Evolutionary conservation across 768 basidiomycete genomes (phyloP).

Genomic region (Kwoniella sp.): DNA sequence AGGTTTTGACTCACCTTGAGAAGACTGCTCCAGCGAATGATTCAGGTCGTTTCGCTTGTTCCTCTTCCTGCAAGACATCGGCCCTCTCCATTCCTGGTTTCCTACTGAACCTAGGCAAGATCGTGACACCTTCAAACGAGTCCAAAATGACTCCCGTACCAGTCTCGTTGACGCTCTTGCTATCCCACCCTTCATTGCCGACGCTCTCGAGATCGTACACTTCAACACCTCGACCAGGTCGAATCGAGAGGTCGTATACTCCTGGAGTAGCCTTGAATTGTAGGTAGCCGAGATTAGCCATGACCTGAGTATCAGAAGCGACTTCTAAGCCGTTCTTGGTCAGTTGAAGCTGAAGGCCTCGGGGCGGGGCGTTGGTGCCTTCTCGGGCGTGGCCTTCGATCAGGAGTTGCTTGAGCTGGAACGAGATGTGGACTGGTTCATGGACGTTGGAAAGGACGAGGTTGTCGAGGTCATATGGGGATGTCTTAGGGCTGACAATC

Average conservation of each 20-base stretch:
- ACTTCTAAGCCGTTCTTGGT: constrained; percentile 59
- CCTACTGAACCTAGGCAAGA: constrained; percentile 77
- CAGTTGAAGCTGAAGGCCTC: constrained; percentile 88
- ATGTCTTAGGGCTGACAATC: constrained; percentile 87
- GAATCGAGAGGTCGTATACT: constrained; percentile 77
- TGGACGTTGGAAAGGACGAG: constrained; percentile 76
- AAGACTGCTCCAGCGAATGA: constrained; percentile 26
- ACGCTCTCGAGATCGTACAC: constrained; percentile 81
- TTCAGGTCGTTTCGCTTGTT: constrained; percentile 4
- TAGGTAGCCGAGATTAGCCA: constrained; percentile 92
- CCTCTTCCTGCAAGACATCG: constrained; percentile 71
- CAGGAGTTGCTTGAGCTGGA: constrained; percentile 85
- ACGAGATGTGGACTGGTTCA: constrained; percentile 56
- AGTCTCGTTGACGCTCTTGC: constrained; percentile 66
- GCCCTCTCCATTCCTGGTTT: constrained; percentile 73
- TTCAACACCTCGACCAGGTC: constrained; percentile 75
- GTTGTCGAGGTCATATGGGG: constrained; percentile 92
- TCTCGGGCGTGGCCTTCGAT: constrained; percentile 95
- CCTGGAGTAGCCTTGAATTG: constrained; percentile 95
- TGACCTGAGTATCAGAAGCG: constrained; percentile 80
- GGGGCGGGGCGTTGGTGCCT: constrained; percentile 68
- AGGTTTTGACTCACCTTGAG: constrained; percentile 26
- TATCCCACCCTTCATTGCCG: constrained; percentile 87
- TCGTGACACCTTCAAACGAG: constrained; percentile 84
- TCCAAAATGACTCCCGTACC: constrained; percentile 79